Conservation (phyloP, 257 asterid species). For the Verbascum thapsus region DNA sequence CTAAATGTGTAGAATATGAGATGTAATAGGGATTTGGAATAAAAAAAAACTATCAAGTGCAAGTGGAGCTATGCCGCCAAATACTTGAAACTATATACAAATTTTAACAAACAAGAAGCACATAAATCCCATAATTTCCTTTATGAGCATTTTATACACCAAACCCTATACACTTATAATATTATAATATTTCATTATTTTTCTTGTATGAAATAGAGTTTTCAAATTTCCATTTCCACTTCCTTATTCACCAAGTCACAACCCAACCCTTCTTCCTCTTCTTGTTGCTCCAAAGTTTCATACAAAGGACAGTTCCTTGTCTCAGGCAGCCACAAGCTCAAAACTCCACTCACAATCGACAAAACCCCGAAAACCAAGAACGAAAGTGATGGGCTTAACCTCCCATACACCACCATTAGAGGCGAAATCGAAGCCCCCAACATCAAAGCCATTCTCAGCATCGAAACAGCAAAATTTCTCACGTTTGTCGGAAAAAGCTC, state of each 20-base stretch:
- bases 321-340: constrained; percentile 61
- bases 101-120: constrained; percentile 1
- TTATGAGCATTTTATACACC: too few species aligned
- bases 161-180: too few species aligned
- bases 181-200: background rate
- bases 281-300: constrained; percentile 61
- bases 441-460: constrained; percentile 53
- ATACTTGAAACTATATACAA: constrained; percentile 9
- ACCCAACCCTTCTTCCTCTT: constrained; percentile 37
- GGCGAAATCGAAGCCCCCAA: constrained; percentile 62
- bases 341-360: constrained; percentile 41
- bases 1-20: too few species aligned
- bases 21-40: too few species aligned
- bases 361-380: constrained; percentile 43
- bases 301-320: constrained; percentile 47
- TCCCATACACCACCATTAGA: constrained; percentile 47
- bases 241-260: constrained; percentile 19
- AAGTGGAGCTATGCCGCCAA: background rate
- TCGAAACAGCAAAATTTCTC: constrained; percentile 51
- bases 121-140: background rate
- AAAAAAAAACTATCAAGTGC: too few species aligned
- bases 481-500: constrained; percentile 59
- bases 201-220: background rate
- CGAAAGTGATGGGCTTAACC: constrained; percentile 48
- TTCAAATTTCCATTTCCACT: constrained; percentile 29